Percentiles rank a stretch among this genome's conserved stretches.
Evolutionary conservation across 768 basidiomycete genomes (phyloP).

Genomic region (Hericium rajendrae): DNA sequence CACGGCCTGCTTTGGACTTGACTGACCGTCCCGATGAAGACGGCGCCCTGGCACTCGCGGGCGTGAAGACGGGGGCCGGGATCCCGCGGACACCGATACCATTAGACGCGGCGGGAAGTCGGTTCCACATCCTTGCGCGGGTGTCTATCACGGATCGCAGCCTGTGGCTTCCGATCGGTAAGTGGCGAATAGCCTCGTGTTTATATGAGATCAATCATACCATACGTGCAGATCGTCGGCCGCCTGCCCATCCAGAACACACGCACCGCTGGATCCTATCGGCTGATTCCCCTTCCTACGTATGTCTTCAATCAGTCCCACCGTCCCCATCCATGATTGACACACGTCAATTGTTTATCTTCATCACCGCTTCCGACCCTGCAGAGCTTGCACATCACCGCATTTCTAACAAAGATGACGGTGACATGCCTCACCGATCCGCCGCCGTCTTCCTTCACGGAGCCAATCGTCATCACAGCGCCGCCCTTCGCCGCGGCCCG

Average conservation of each 20-base stretch:
- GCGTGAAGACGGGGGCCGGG: not conserved
- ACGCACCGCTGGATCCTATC: constrained; percentile 41
- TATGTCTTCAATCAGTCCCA: constrained; percentile 18
- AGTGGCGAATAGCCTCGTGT: constrained; percentile 2
- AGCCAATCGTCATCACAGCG: constrained; percentile 21
- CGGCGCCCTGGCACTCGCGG: not conserved
- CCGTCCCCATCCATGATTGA: not conserved
- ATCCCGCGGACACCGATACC: not conserved
- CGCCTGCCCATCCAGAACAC: constrained; percentile 13
- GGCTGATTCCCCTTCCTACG: constrained; percentile 38
- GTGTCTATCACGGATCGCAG: constrained; percentile 35
- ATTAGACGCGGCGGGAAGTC: constrained; percentile 19
- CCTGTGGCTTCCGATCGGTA: constrained; percentile 33
- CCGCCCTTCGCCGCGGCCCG: constrained; percentile 23
- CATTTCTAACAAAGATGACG: constrained; percentile 23
- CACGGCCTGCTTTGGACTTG: constrained; percentile 28
- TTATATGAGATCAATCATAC: not conserved
- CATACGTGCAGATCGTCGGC: constrained; percentile 24
- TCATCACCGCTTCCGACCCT: not conserved
- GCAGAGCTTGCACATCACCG: constrained; percentile 27
- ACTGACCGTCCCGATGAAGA: not conserved
- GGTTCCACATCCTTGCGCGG: constrained; percentile 39
- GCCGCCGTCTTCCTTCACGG: constrained; percentile 25
- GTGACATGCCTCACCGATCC: constrained; percentile 29
- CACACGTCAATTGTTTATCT: not conserved